These are phyloP conservation scores for Boletus sensibilis DNA, from an alignment of 768 basidiomycete genomes.

Conservation along the genomic window DNA sequence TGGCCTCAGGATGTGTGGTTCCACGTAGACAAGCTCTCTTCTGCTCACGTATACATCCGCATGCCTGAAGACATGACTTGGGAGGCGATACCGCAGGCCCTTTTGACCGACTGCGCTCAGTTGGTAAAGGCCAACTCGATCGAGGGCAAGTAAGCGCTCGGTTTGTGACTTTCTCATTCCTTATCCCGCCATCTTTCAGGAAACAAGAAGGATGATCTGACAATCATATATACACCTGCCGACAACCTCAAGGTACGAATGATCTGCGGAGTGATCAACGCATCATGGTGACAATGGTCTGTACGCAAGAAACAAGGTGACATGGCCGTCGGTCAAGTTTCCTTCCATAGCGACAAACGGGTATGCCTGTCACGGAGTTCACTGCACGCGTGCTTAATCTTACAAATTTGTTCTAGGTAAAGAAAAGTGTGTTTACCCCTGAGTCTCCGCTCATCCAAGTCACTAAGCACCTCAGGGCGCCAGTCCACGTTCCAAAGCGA, in stretches of 20 bases:
- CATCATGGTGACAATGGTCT: not conserved
- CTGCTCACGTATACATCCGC: constrained; percentile 95
- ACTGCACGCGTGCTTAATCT: not conserved
- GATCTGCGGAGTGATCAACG: not conserved
- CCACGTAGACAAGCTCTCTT: constrained; percentile 97
- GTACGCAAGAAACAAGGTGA: constrained; percentile 85
- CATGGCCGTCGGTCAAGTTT: constrained; percentile 96
- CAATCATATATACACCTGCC: constrained; percentile 91
- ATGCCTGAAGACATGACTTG: constrained; percentile 79
- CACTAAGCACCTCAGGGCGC: not conserved
- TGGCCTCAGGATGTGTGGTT: constrained; percentile 92
- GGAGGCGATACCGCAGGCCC: constrained; percentile 79
- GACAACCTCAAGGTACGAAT: constrained; percentile 81
- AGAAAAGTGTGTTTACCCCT: constrained; percentile 53
- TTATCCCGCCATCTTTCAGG: constrained; percentile 45
- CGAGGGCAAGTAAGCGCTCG: constrained; percentile 52
- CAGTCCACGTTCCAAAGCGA: constrained; percentile 76
- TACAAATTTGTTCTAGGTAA: constrained; percentile 53
- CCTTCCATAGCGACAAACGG: constrained; percentile 88
- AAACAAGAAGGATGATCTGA: constrained; percentile 93
- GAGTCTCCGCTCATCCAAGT: not conserved
- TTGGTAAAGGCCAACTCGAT: constrained; percentile 98
- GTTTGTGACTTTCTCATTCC: not conserved
- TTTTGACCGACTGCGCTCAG: constrained; percentile 87
- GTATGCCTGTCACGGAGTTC: constrained; percentile 38